Evolutionary conservation across 371 early-diverging fungal genomes (phyloP), one percentile per base, ranked within the genome.

Genomic region (Mucor irregularis): DNA sequence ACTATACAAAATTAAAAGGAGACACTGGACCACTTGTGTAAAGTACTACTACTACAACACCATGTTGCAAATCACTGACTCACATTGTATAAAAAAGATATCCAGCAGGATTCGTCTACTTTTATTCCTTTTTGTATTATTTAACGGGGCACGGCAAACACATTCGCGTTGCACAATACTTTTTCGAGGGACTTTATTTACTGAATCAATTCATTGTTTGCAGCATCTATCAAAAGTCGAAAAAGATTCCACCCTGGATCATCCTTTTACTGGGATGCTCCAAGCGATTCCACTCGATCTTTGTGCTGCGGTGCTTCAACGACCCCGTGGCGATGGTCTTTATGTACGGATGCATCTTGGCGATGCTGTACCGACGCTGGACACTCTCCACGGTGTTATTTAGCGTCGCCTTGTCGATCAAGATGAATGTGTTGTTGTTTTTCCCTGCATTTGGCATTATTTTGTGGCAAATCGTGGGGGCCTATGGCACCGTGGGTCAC

Each of bases 1-100:
- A 95, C 64, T 97, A 97, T 61, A 35, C 56, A 17, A 81, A 86
- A 24, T 62, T 97, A 13, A 58, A 72, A 19, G 97, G 97, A n/a
- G 93, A 92, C 46, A 96, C 96, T 2, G 97, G 97, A 2, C 96
- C 95, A 0, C 71, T 95, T 39, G 97, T 95, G 79, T 93, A 75
- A 59, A 72, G 14, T 10, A 38, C 25, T 10, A 8, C 24, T 16
- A 40, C 50, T n/a, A n/a, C 17, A 42, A 11, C 5, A 8, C 10
- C 5, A 17, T 44, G 33, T 34, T 22, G 4, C 22, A 43, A 31
- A 26, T 43, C 7, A 19, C 11, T 28, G 34, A n/a, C 33, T 39
- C n/a, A 44, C 11, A 37, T 14, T 37, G 14, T 53, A n/a, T n/a
- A n/a, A n/a, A n/a, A n/a, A n/a, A 89, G 89, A n/a, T 92, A 97